These are phyloP conservation scores for Capsicum pubescens DNA, from an alignment of 257 asterid genomes.

Conservation along the genomic window DNA sequence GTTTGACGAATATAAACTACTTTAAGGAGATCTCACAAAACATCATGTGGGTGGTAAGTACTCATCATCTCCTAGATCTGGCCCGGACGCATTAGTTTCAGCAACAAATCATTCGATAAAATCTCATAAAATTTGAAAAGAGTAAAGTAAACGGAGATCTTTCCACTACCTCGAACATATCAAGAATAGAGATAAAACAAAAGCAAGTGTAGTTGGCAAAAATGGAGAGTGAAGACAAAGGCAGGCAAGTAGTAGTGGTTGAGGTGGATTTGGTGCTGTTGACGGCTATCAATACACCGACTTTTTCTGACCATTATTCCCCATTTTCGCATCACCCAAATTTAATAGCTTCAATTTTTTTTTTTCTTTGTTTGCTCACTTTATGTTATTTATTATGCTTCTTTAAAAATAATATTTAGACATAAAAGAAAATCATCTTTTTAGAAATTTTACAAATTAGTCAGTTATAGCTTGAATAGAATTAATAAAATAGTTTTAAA, in stretches of 20 bases:
- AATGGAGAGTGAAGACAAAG: conserved; percentile 25
- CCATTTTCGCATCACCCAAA: conserved; percentile 24
- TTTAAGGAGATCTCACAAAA: neutral
- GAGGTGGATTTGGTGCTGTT: conserved; percentile 40
- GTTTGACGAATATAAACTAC: neutral
- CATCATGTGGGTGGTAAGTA: neutral
- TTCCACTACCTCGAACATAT: too few species aligned
- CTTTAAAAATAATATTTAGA: neutral
- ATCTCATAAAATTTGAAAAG: too few species aligned
- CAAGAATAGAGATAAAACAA: neutral
- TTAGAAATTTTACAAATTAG: too few species aligned
- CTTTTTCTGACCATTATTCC: conserved; percentile 36
- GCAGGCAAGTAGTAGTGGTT: conserved; percentile 30
- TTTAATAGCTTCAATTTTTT: conserved; percentile 5
- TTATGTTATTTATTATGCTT: conserved; percentile 32
- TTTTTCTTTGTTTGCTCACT: conserved; percentile 41
- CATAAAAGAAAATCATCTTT: too few species aligned
- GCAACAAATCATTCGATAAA: too few species aligned
- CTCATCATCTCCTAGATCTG: neutral
- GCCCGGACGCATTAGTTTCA: too few species aligned
- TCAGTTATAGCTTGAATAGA: too few species aligned
- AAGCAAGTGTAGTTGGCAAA: neutral
- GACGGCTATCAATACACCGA: conserved; percentile 35
- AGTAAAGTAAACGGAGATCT: too few species aligned
- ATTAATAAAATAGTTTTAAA: too few species aligned